A percentile compares a stretch with the other conserved stretches of the same genome.
phyloP scores from a whole-genome alignment of 2,329 filamentous ascomycete genomes.

The Ilyonectria mors-panacis region DNA sequence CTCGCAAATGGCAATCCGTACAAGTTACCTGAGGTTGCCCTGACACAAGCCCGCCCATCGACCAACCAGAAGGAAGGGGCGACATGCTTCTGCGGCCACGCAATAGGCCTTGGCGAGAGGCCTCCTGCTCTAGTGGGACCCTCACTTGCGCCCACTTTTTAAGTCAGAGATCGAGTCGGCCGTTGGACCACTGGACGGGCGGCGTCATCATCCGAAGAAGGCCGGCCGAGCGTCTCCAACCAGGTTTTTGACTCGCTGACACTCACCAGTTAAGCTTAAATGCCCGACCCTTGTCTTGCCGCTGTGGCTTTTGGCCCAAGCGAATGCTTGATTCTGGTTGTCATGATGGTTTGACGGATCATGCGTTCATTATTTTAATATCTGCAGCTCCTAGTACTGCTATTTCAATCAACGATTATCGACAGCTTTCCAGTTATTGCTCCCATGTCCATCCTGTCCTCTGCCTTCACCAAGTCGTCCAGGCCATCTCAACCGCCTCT shows the following conservation, averaged over 20 bases:
- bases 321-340: background rate
- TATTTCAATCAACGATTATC: too few relatives aligned
- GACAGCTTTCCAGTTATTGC: background rate
- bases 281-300: conserved; percentile 17
- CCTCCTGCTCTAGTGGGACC: conserved; percentile 19
- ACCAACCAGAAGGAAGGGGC: conserved; percentile 36
- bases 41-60: background rate
- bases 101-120: conserved; percentile 23
- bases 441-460: background rate
- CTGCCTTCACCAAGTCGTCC: background rate
- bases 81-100: conserved; percentile 30
- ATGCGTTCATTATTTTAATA: background rate
- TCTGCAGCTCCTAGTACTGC: too few relatives aligned
- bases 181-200: background rate
- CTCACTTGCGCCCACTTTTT: conserved; percentile 18
- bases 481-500: background rate
- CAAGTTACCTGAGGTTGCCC: conserved; percentile 15
- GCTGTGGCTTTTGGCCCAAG: conserved; percentile 11
- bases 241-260: background rate
- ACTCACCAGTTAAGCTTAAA: conserved; percentile 31
- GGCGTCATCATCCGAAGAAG: conserved; percentile 10
- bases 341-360: background rate
- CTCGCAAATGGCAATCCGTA: conserved; percentile 12
- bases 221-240: background rate
- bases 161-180: conserved; percentile 9